Conservation (phyloP, 2,329 filamentous ascomycete genomes). For the Exophiala sideris region DNA sequence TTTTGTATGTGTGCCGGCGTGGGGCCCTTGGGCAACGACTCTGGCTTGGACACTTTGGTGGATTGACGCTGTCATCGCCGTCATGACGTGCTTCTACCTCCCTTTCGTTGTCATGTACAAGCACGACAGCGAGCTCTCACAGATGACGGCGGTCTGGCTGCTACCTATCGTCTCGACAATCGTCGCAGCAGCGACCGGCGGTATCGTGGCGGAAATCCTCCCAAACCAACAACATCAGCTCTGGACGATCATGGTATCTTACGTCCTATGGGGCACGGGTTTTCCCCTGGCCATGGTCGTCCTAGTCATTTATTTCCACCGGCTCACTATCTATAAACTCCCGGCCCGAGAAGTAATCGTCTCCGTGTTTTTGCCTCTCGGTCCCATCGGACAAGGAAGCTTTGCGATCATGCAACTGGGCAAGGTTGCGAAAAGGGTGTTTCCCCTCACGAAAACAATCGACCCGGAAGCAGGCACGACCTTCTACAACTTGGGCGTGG, state of each 20-base stretch:
- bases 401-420: constrained; percentile 55
- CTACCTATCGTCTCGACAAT: constrained; percentile 66
- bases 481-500: constrained; percentile 35
- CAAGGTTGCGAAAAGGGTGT: constrained; percentile 41
- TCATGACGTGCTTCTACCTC: constrained; percentile 53
- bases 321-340: constrained; percentile 64
- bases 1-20: constrained; percentile 55
- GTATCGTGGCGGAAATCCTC: constrained; percentile 58
- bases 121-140: constrained; percentile 46
- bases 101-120: constrained; percentile 24
- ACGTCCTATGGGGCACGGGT: constrained; percentile 63
- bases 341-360: constrained; percentile 66
- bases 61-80: constrained; percentile 51
- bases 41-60: constrained; percentile 59
- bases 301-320: constrained; percentile 65
- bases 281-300: constrained; percentile 58
- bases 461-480: constrained; percentile 30
- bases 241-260: constrained; percentile 61
- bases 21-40: constrained; percentile 55
- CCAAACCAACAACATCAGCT: constrained; percentile 51
- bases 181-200: constrained; percentile 63
- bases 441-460: constrained; percentile 35
- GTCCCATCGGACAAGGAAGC: constrained; percentile 63
- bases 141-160: constrained; percentile 65
- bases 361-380: constrained; percentile 64